Base-by-base conservation (phyloP, 2,329 filamentous ascomycete genomes). In the Fusarium poae region DNA sequence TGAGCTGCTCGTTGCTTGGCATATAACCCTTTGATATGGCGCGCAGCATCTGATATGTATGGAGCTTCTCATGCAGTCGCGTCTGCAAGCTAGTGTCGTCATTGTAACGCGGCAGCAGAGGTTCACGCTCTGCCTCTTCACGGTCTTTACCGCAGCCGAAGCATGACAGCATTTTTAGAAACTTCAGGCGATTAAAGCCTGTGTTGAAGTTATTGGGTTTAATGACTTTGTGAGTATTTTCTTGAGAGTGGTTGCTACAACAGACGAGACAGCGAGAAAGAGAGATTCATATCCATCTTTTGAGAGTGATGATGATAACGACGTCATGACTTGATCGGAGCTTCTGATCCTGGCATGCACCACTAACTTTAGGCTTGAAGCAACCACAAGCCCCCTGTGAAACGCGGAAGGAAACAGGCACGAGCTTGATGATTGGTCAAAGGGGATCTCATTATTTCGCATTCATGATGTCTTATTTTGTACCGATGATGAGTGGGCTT, bases 41-140 rank as follows among this genome's bases (percentile, higher is more conserved):
- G 54, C 92, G 88, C 29, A 94, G 77, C 91, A 97, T 97, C 83
- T 97, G 93, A 77, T 97, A 97, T 27, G 91, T 91, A 80, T 97
- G 95, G 64, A 98, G 86, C 84, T 97, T 97, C 79, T 95, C 89
- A 75, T 95, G 92, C 61, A 97, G 85, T 73, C 89, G 85, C 48
- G 89, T 85, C 84, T 97, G 92, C 55, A 94, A 82, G 32, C 84
- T 81, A 1, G 94, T 97, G 74, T 96, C 92, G 78, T 97, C 91
- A 74, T 89, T 84, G 83, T 96, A 96, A 74, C 89, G 90, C 60
- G 94, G 92, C 49, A 97, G 88, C 58, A 97, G 85, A 66, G 94
- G 94, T 75, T 94, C 84, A 53, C 88, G 90, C 76, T 95, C 92
- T 60, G 84, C 85, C 55, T 82, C 84, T 72, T 82, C 81, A 63